Base-by-base conservation (phyloP, 139 green algal species). In the Picochlorum costavermella region DNA sequence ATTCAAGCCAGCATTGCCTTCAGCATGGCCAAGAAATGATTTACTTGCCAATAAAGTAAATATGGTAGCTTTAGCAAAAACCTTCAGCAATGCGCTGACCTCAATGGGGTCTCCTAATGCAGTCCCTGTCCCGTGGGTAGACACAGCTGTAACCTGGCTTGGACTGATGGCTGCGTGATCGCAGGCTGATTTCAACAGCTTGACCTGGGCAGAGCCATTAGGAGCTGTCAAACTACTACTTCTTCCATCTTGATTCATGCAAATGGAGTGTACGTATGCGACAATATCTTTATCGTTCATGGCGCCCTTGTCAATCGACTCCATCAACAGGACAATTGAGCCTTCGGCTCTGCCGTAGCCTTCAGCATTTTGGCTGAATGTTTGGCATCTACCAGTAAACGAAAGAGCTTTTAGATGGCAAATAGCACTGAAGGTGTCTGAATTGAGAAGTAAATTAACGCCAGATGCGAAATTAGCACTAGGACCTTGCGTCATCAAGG, bases 241-340 rank as follows among this genome's bases (percentile, higher is more conserved):
- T 43, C 88, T 80, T 10, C 90, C 90, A 60, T 94, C 90, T 74
- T 95, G 87, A 68, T 95, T 95, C 9, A 96, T 85, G 2, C 83
- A 73, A 17, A 68, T 81, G 11, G 81, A 79, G 1, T 58, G 43
- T 0, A 94, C 17, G 20, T 88, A 3, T 8, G 70, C 70, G 29
- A 9, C 33, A 36, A 17, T 2, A 0, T n/a, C 4, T 6, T 11
- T 36, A 1, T 14, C 59, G 23, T 46, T 29, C 4, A 33, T 50
- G 40, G 43, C 36, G 46, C 17, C 17, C 6, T 11, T 53, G 8
- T 23, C n/a, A 20, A 53, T 28, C n/a, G 9, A 23, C n/a, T 20
- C n/a, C 9, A 72, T 65, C 4, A 64, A 17, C 31, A 61, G 28
- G 28, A 58, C 76, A 40, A 40, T 62, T 25, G 56, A 60, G 17